Conservation (phyloP, 257 asterid genomes). For the Solanum chaucha region DNA sequence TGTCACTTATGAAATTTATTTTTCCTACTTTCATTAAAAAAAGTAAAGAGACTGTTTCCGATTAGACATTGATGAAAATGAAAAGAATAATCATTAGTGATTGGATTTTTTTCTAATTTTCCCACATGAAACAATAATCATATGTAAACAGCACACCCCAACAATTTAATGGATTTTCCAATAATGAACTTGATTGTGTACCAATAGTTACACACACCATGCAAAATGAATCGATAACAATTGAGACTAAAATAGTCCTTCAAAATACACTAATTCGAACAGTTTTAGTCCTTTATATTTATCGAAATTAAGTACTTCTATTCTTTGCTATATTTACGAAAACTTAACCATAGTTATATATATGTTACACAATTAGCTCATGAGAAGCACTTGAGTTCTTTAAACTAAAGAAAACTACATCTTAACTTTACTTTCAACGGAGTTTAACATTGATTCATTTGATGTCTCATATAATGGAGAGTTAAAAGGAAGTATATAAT, state of each 20-base stretch:
- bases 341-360: not conserved
- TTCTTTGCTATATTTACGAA: too few species aligned
- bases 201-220: not conserved
- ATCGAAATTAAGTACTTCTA: not conserved
- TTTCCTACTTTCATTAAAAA: not conserved
- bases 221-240: not conserved
- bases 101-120: not conserved
- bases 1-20: not conserved
- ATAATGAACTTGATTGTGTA: not conserved
- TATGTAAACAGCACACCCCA: not conserved
- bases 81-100: not conserved
- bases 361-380: not conserved
- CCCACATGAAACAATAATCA: not conserved
- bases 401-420: not conserved
- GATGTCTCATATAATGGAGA: not conserved
- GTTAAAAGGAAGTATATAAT: not conserved
- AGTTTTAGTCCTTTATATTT: not conserved
- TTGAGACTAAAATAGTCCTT: not conserved
- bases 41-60: too few species aligned
- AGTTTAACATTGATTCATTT: not conserved
- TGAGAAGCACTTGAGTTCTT: not conserved
- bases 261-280: not conserved
- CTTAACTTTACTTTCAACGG: not conserved
- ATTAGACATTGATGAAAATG: not conserved
- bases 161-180: not conserved